Percentiles rank a stretch among this genome's conserved stretches.
Conservation (phyloP, 1,139 yeast genomes). For the Yamadazyma atmosphaerica region DNA sequence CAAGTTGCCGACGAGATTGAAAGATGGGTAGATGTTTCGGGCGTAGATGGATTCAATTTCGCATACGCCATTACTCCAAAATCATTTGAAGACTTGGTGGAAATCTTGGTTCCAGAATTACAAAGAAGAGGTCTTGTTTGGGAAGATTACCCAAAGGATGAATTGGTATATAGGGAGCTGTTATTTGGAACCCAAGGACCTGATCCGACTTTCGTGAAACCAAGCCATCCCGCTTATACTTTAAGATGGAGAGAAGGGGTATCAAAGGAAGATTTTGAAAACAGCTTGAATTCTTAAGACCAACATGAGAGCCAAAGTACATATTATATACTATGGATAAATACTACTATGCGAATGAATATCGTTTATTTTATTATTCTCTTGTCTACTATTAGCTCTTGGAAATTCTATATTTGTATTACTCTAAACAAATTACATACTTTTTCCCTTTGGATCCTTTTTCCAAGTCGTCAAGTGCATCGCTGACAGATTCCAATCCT, state of each 20-base stretch:
- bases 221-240: conserved; percentile 37
- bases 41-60: conserved; percentile 31
- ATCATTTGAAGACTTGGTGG: conserved; percentile 29
- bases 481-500: conserved; percentile 32
- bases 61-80: conserved; percentile 29
- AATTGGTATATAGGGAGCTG: conserved; percentile 26
- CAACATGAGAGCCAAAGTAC: not conserved
- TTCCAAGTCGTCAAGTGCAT: conserved; percentile 40
- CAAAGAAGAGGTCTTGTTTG: conserved; percentile 26
- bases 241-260: conserved; percentile 42
- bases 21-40: conserved; percentile 30
- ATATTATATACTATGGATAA: not conserved
- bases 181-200: conserved; percentile 25
- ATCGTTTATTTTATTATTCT: too few species aligned
- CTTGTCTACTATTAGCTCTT: too few species aligned
- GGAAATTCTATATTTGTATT: too few species aligned
- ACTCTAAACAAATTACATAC: conserved; percentile 17
- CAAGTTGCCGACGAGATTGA: conserved; percentile 30
- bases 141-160: conserved; percentile 28
- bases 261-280: conserved; percentile 37
- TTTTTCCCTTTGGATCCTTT: conserved; percentile 45
- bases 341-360: not conserved
- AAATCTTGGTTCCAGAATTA: conserved; percentile 26
- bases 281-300: conserved; percentile 6
- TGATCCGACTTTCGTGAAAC: conserved; percentile 22